Evolutionary conservation across 2,329 filamentous ascomycete genomes (phyloP).

Genomic region (Coccinonectria pachysandricola): DNA sequence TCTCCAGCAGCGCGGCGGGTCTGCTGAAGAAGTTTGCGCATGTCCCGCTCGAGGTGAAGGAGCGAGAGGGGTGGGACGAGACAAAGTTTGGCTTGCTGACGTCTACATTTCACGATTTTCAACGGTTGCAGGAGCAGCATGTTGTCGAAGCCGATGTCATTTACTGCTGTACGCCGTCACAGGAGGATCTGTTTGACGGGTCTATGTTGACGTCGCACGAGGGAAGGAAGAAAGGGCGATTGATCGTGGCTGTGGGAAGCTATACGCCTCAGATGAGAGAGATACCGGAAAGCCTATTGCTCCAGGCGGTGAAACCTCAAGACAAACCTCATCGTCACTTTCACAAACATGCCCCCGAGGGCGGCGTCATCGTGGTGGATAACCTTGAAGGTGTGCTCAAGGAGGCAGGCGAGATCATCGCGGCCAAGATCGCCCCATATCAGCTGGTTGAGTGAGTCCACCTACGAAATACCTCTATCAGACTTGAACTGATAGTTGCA

Average conservation of each 20-base stretch:
- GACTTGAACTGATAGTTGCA: constrained; percentile 19
- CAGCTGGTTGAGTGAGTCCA: constrained; percentile 66
- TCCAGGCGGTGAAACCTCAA: constrained; percentile 44
- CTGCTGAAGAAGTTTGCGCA: constrained; percentile 39
- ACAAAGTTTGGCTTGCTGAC: constrained; percentile 62
- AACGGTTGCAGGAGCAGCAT: constrained; percentile 57
- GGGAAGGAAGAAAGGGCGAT: constrained; percentile 57
- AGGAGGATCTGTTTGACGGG: constrained; percentile 63
- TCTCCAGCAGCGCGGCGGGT: constrained; percentile 44
- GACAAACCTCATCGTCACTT: constrained; percentile 43
- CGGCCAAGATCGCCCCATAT: constrained; percentile 59
- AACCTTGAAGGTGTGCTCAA: constrained; percentile 69
- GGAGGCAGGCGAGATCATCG: constrained; percentile 79
- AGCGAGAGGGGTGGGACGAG: constrained; percentile 50
- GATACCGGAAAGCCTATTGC: constrained; percentile 65
- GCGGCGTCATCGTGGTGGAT: constrained; percentile 60
- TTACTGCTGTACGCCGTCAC: constrained; percentile 78
- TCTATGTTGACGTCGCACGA: constrained; percentile 61
- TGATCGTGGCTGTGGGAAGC: constrained; percentile 64
- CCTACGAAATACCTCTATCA: not conserved
- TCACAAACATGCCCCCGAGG: constrained; percentile 56
- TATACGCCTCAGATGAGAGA: constrained; percentile 69
- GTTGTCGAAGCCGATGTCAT: constrained; percentile 68
- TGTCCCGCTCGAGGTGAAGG: constrained; percentile 33
- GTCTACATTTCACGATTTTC: constrained; percentile 57